Base-by-base conservation (phyloP, 495 filamentous ascomycete species). In the Penicillium bovifimosum region DNA sequence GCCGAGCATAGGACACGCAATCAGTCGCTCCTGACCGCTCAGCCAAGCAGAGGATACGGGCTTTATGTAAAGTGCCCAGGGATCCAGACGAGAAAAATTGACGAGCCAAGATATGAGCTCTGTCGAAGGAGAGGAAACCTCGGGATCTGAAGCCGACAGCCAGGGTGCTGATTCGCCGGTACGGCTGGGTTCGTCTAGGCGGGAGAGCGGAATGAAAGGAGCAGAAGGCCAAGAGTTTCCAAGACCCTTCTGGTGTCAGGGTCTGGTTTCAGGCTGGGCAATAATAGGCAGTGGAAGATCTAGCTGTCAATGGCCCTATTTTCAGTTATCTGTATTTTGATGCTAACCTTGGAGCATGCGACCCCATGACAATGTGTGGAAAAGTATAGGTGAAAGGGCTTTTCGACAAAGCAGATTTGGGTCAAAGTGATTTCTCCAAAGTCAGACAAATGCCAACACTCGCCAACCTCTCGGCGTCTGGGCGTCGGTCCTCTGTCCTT, bases 391-490 rank as follows among this genome's bases (percentile, higher is more conserved):
- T 64, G 59, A 64, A 41, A 49, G 41, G 53, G 2, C 20, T 59
- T 64, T 55, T 60, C 47, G 41, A 52, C 41, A 18, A 43, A 39
- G 45, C 54, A 50, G 14, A 27, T 51, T 31, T 20, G 47, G 29
- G 29, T 28, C 33, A 47, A 32, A 35, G 44, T 52, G 17, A 46
- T 55, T 42, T 55, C 36, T 40, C 39, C 50, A 7, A 31, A 44
- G 18, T 40, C 33, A 41, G 49, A 52, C 13, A 45, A 47, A 54
- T 67, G 68, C 63, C 68, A 69, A 67, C 60, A 35, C 41, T n/a
- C 45, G 47, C 47, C 47, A 41, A 50, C 47, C 57, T 64, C 68
- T 69, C 48, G 66, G 68, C 68, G 58, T 27, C 61, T 64, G 56
- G 62, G 61, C 68, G 59, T 34, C 13, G 43, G 11, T 48, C 59